phyloP scores from a whole-genome alignment of 2,329 filamentous ascomycete genomes.

The Arthroderma sp. region DNA sequence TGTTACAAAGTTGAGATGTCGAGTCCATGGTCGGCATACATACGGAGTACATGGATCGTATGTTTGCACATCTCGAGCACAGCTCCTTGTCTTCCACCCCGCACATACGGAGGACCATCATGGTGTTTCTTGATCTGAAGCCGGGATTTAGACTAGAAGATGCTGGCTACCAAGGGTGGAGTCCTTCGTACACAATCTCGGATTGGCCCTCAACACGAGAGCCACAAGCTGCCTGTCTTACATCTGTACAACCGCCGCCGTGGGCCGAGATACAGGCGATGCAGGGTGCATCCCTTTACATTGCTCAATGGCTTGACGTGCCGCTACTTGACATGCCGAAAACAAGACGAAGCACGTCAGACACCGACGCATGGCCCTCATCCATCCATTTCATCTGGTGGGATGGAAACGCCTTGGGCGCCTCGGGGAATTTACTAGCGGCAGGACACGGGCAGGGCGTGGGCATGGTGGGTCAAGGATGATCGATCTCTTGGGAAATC shows the following conservation, averaged over 20 bases:
- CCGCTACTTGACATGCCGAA: neutral
- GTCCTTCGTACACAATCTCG: neutral
- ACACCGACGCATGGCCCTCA: neutral
- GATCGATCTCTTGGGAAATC: neutral
- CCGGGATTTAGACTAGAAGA: neutral
- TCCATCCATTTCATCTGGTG: neutral
- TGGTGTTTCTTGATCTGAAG: neutral
- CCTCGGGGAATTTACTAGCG: neutral
- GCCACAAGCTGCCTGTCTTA: neutral
- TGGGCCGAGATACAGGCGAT: neutral
- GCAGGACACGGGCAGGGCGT: neutral
- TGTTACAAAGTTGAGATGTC: neutral
- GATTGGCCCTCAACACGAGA: neutral
- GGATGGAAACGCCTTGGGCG: neutral
- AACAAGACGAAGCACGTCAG: neutral
- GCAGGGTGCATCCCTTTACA: neutral
- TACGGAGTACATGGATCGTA: neutral
- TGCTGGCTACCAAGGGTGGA: neutral
- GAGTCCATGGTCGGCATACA: neutral
- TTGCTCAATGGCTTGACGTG: neutral
- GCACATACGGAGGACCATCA: neutral
- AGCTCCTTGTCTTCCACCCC: neutral
- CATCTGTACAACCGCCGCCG: neutral
- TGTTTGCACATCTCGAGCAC: neutral
- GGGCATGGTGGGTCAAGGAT: neutral